Percentiles rank a stretch among this genome's conserved stretches.
phyloP scores from a whole-genome alignment of 306 rosid genomes.

The Vicia faba region DNA sequence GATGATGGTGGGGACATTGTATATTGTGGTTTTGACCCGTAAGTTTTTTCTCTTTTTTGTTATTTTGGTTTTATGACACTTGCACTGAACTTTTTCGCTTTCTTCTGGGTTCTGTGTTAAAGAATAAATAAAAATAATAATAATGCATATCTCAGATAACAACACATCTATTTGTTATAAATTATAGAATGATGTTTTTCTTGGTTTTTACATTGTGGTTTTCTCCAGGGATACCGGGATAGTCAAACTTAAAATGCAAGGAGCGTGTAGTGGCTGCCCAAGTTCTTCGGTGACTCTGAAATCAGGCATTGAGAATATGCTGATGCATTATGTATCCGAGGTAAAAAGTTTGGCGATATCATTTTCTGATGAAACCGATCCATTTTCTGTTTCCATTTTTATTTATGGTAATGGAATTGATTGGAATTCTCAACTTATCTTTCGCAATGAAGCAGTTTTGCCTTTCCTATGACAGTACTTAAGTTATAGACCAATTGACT shows the following conservation, averaged over 20 bases:
- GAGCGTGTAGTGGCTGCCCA: slow-evolving; percentile 72
- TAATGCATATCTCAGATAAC: not conserved
- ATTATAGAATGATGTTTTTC: not conserved
- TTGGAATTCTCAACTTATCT: slow-evolving; percentile 32
- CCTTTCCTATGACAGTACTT: not conserved
- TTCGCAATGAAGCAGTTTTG: not conserved
- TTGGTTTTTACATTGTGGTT: slow-evolving; percentile 13
- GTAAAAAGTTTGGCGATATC: slow-evolving; percentile 47
- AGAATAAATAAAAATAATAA: not conserved
- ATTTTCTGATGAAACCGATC: slow-evolving; percentile 25
- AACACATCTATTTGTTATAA: no score
- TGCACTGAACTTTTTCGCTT: not conserved
- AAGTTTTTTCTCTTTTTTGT: slow-evolving; percentile 38
- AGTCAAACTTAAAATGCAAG: slow-evolving; percentile 91
- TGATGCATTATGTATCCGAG: slow-evolving; percentile 99
- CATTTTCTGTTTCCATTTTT: slow-evolving; percentile 9
- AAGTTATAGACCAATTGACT: not conserved
- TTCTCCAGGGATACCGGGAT: slow-evolving; percentile 77
- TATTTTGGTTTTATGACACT: slow-evolving; percentile 30
- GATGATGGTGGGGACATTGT: slow-evolving; percentile 99
- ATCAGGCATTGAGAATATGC: slow-evolving; percentile 98
- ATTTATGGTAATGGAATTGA: not conserved
- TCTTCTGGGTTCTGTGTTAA: not conserved
- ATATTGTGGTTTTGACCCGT: slow-evolving; percentile 72
- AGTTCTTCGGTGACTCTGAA: slow-evolving; percentile 96